Evolutionary conservation across 1,139 yeast species (phyloP), one percentile per base, ranked within the genome.

Genomic region (Yamadazyma taylorii): DNA sequence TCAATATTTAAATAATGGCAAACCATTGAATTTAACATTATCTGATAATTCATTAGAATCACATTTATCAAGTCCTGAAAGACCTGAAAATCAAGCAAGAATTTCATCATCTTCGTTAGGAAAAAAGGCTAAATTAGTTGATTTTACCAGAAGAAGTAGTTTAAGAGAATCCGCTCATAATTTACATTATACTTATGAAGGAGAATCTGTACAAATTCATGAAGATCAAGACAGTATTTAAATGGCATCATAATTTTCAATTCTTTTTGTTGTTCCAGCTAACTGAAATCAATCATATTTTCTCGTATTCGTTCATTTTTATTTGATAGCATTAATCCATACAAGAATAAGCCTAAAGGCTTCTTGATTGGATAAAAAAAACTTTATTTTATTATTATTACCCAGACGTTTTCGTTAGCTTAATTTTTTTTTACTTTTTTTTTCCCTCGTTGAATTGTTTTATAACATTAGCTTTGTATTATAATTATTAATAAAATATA

Each of bases 111-210:
- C 53, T 12, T 53, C 60, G 3, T 40, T 48, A 17, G 52, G 52
- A 4, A 47, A 48, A 16, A 59, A 60, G 33, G 79, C 79, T 10
- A 73, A 76, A 49, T 58, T 77, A 42, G 79, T 77, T 34, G 76
- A 76, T 38, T 76, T 77, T 47, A 73, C 79, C 7, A 59, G 78
- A 49, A 69, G 69, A 46, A 74, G 73, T 22, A 66, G 76, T 51
- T 59, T 64, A 48, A 58, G 69, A 44, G 72, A 71, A 41, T 62
- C 72, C 17, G 63, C 72, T 13, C 49, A 46, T 35, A 34, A 40
- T 16, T 36, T 38, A 21, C 55, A 57, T 38, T 48, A 52, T 32
- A 45, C 51, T 29, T 52, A 52, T 32, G 53, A 56, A 15, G 74
- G 67, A 14, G 63, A 66, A 42, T 48, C 60, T 12, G 76, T 71